Evolutionary conservation across 2,329 filamentous ascomycete species (phyloP).

Genomic region (Xylaria sp.): DNA sequence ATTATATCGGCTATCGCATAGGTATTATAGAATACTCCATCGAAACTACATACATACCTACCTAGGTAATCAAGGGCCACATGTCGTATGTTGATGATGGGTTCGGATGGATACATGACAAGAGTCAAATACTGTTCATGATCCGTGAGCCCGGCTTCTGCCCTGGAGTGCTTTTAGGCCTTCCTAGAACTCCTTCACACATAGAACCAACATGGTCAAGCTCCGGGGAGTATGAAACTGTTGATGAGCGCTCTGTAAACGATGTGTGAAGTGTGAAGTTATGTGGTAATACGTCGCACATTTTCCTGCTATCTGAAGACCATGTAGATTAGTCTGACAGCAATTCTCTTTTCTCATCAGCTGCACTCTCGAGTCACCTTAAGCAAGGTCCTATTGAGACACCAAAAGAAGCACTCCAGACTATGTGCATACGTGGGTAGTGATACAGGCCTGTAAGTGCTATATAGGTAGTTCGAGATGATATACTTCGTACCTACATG

Average conservation of each 20-base stretch:
- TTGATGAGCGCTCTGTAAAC: not conserved
- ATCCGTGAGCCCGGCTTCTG: no score
- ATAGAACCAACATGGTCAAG: no score
- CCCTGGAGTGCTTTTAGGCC: not conserved
- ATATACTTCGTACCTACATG: not conserved
- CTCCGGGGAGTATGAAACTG: not conserved
- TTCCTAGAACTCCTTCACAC: no score
- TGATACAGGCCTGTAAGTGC: no score
- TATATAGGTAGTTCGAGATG: not conserved
- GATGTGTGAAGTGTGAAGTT: not conserved
- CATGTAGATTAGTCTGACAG: not conserved
- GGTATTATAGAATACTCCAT: not conserved
- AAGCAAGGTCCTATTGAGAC: no score
- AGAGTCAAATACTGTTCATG: not conserved
- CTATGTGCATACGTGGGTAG: no score
- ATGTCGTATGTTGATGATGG: no score
- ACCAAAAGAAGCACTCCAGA: no score
- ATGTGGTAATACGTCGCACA: no score
- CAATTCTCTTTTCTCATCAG: not conserved
- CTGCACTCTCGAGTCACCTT: no score
- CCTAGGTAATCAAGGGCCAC: no score
- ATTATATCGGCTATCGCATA: not conserved
- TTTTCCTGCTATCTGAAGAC: not conserved
- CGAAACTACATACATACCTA: no score
- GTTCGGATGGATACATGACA: not conserved